Percentiles rank a stretch among this genome's conserved stretches.
Conservation (phyloP, 495 filamentous ascomycete genomes). For the Hypoxylon perforatum region DNA sequence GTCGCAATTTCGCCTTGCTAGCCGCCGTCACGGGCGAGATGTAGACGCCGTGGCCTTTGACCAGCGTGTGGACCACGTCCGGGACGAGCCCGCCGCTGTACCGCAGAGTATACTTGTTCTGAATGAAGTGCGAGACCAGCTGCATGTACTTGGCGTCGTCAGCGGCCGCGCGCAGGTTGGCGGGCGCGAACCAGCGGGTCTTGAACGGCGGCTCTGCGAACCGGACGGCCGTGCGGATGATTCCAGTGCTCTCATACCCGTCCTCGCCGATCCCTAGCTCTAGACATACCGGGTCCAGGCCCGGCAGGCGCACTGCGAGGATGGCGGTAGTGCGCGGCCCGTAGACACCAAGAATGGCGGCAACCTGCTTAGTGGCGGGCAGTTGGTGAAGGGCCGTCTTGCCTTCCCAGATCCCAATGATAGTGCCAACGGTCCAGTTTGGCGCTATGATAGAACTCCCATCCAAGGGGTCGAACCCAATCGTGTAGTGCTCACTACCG, state of each 20-base stretch:
- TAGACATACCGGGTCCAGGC: constrained; percentile 46
- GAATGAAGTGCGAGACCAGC: constrained; percentile 55
- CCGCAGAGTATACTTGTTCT: constrained; percentile 59
- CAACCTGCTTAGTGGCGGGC: constrained; percentile 53
- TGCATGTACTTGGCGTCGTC: constrained; percentile 54
- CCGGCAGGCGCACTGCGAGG: constrained; percentile 56
- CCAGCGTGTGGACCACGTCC: constrained; percentile 62
- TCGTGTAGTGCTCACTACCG: constrained; percentile 59
- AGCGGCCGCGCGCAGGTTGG: constrained; percentile 62
- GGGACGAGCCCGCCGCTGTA: constrained; percentile 66
- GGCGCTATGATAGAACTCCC: constrained; percentile 65
- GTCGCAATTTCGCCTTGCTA: constrained; percentile 61
- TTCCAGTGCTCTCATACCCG: constrained; percentile 30
- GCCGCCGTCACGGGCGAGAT: constrained; percentile 57
- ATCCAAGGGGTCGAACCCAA: constrained; percentile 67
- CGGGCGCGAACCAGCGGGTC: constrained; percentile 62
- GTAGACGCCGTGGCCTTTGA: constrained; percentile 65
- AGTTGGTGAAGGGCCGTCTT: constrained; percentile 50
- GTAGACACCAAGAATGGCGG: constrained; percentile 60
- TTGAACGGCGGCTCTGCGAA: constrained; percentile 45
- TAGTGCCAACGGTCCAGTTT: constrained; percentile 66
- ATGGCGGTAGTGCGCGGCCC: constrained; percentile 63
- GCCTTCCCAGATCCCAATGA: constrained; percentile 63
- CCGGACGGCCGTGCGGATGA: constrained; percentile 49
- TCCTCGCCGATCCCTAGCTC: constrained; percentile 54